phyloP scores from a whole-genome alignment of 495 filamentous ascomycete genomes.

The Oidiodendron maius region DNA sequence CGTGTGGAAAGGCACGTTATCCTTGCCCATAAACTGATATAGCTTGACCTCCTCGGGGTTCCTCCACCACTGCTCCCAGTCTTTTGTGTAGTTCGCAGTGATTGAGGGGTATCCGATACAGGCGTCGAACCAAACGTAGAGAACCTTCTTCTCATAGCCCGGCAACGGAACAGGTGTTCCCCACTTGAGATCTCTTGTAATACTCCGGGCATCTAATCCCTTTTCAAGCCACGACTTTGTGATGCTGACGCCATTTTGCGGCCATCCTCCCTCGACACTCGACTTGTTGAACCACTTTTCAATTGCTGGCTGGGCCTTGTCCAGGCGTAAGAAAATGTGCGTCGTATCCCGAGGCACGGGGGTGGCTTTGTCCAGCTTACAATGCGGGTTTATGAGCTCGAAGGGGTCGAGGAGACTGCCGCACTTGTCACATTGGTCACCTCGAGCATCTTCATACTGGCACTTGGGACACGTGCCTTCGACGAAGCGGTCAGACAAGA shows the following conservation, averaged over 20 bases:
- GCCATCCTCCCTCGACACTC: conserved; percentile 47
- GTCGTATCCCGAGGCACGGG: conserved; percentile 62
- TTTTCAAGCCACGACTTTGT: conserved; percentile 45
- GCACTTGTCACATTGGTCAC: conserved; percentile 85
- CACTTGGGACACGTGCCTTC: conserved; percentile 84
- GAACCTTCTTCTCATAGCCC: conserved; percentile 61
- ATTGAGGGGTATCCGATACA: conserved; percentile 96
- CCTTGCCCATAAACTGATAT: conserved; percentile 98
- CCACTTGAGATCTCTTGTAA: conserved; percentile 87
- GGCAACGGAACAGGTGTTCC: conserved; percentile 64
- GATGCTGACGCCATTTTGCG: conserved; percentile 52
- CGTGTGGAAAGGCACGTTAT: conserved; percentile 89
- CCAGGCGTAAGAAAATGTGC: conserved; percentile 63
- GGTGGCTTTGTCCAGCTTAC: conserved; percentile 78
- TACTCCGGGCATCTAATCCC: conserved; percentile 76
- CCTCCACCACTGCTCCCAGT: conserved; percentile 96
- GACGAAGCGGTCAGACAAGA: conserved; percentile 89
- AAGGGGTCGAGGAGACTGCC: conserved; percentile 71
- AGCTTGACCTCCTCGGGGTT: conserved; percentile 83
- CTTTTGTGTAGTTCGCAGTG: conserved; percentile 82
- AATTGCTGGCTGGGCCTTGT: conserved; percentile 70
- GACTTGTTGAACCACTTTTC: conserved; percentile 61
- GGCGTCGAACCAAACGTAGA: conserved; percentile 99
- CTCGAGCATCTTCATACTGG: conserved; percentile 69
- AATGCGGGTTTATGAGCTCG: conserved; percentile 51